Conservation (phyloP, 805 yeast genomes). For the Wickerhamomyces alni region DNA sequence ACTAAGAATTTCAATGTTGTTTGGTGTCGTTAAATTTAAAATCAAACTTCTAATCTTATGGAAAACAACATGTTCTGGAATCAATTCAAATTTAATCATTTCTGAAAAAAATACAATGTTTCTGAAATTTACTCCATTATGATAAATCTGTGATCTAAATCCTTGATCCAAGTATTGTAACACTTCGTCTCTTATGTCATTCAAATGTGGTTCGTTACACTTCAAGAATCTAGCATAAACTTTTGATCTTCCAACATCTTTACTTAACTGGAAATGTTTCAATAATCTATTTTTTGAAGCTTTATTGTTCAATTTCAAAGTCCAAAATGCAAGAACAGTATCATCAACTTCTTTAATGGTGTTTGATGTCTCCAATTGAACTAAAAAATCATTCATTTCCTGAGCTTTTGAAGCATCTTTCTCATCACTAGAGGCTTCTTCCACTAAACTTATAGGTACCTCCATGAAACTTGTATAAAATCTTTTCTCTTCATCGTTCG, state of each 20-base stretch:
- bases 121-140: conserved; percentile 45
- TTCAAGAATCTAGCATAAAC: conserved; percentile 65
- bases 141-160: conserved; percentile 54
- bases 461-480: conserved; percentile 58
- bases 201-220: conserved; percentile 43
- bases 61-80: conserved; percentile 66
- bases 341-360: conserved; percentile 46
- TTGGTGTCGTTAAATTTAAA: conserved; percentile 41
- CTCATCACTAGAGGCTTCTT: conserved; percentile 21
- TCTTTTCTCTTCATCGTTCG: conserved; percentile 51
- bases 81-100: conserved; percentile 65
- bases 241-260: conserved; percentile 39
- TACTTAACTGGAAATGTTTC: conserved; percentile 45
- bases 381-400: conserved; percentile 36
- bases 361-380: conserved; percentile 34
- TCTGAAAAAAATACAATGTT: conserved; percentile 65
- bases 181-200: conserved; percentile 46
- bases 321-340: conserved; percentile 43
- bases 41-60: conserved; percentile 65
- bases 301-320: conserved; percentile 52
- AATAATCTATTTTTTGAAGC: conserved; percentile 61
- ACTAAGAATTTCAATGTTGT: conserved; percentile 62
- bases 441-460: conserved; percentile 28
- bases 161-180: conserved; percentile 50
- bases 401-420: conserved; percentile 26